These are phyloP conservation scores for Niveomyces coronatus DNA, from an alignment of 2,329 filamentous ascomycete species.

Conservation along the genomic window DNA sequence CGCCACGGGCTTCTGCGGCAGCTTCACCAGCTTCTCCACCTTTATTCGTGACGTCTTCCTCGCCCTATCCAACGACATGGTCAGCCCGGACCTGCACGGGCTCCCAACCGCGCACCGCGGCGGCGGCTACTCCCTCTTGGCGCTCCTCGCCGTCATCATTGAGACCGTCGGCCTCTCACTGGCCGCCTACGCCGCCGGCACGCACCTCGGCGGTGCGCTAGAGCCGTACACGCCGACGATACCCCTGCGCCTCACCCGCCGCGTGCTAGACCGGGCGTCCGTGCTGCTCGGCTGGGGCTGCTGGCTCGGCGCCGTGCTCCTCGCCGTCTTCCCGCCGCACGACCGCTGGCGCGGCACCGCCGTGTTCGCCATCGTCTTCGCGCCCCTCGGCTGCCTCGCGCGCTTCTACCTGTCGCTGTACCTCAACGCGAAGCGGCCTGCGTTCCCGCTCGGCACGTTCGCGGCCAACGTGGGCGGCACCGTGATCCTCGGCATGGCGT, in stretches of 20 bases:
- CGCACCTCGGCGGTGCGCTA: constrained; percentile 59
- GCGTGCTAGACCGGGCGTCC: constrained; percentile 50
- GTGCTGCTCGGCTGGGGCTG: constrained; percentile 58
- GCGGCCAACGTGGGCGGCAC: constrained; percentile 71
- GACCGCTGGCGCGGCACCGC: constrained; percentile 66
- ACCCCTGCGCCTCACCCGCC: constrained; percentile 45
- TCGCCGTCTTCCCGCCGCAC: constrained; percentile 62
- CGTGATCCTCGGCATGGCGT: constrained; percentile 62
- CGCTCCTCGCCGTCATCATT: constrained; percentile 65
- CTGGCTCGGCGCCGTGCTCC: constrained; percentile 68
- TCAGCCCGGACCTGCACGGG: constrained; percentile 24
- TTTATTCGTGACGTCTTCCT: constrained; percentile 76
- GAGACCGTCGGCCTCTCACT: constrained; percentile 62
- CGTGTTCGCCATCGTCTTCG: constrained; percentile 70
- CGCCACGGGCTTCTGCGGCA: constrained; percentile 79
- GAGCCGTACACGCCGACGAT: constrained; percentile 50
- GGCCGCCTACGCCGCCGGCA: constrained; percentile 58
- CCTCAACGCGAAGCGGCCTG: constrained; percentile 56
- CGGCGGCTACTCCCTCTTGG: constrained; percentile 74
- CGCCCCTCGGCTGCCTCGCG: constrained; percentile 65
- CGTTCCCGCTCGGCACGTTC: constrained; percentile 83
- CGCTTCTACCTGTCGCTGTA: constrained; percentile 63
- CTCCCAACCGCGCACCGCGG: constrained; percentile 39
- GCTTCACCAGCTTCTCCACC: constrained; percentile 80
- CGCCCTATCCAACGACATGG: constrained; percentile 63